These are phyloP conservation scores for Daphne laureola DNA, from an alignment of 441 rosid genomes.

Conservation along the genomic window DNA sequence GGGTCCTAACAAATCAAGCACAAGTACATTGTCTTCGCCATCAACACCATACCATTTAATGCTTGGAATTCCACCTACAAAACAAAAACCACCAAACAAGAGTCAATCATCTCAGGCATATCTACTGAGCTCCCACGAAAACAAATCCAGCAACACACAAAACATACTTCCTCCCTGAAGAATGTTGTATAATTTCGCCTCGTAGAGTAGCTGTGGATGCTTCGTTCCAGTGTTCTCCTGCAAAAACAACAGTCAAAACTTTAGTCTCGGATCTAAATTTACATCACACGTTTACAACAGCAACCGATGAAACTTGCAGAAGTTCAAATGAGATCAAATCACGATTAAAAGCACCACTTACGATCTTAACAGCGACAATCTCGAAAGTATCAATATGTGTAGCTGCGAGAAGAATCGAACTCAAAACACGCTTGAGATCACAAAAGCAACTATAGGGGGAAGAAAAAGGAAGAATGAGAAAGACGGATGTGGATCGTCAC, in stretches of 20 bases:
- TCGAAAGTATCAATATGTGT: constrained; percentile 85
- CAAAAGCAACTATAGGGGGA: neutral
- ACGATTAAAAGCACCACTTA: constrained; percentile 30
- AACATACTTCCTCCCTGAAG: constrained; percentile 67
- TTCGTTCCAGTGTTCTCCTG: constrained; percentile 65
- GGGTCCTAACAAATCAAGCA: constrained; percentile 58
- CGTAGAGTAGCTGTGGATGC: constrained; percentile 60
- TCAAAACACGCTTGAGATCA: constrained; percentile 6
- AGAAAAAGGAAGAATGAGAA: neutral
- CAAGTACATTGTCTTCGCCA: constrained; percentile 48
- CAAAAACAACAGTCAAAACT: neutral
- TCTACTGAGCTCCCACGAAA: neutral
- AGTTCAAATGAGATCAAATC: neutral
- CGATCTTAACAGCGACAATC: constrained; percentile 95
- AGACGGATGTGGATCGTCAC: constrained; percentile 24
- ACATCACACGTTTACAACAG: neutral
- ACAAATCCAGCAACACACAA: neutral
- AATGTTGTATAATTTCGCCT: constrained; percentile 52
- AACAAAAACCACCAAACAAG: neutral
- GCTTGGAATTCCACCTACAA: constrained; percentile 47
- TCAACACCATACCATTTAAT: constrained; percentile 58
- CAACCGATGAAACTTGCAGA: neutral
- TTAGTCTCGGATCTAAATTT: too few relatives aligned
- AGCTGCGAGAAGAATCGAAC: constrained; percentile 40
- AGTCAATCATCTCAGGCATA: neutral